phyloP scores from a whole-genome alignment of 352 stramenopile species.

The Elongisporangium prolatum region DNA sequence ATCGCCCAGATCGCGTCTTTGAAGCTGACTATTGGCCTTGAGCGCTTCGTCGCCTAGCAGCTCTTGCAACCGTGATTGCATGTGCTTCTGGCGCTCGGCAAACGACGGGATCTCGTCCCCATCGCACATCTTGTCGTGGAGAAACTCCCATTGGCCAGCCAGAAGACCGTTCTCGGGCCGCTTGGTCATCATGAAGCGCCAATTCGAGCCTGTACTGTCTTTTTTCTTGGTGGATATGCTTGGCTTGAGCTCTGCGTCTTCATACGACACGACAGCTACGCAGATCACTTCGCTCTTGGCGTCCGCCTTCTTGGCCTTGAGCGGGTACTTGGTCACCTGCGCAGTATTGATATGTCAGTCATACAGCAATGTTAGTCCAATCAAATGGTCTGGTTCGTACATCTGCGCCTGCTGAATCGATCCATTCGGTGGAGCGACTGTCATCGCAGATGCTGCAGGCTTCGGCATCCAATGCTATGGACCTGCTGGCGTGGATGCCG shows the following conservation, averaged over 20 bases:
- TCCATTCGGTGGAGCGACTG: constrained; percentile 54
- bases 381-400: not conserved
- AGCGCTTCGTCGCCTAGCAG: constrained; percentile 26
- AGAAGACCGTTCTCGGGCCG: constrained; percentile 68
- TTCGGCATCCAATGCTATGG: constrained; percentile 10
- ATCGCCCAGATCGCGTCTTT: constrained; percentile 59
- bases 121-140: constrained; percentile 68
- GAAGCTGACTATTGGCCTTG: constrained; percentile 13
- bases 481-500: not conserved
- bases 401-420: constrained; percentile 10
- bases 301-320: constrained; percentile 80
- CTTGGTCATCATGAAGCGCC: constrained; percentile 78
- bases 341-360: constrained; percentile 16
- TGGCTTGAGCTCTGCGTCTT: constrained; percentile 8
- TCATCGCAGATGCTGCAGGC: constrained; percentile 65
- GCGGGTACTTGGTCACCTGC: constrained; percentile 74
- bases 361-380: not conserved
- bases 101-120: constrained; percentile 62
- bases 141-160: constrained; percentile 87
- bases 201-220: constrained; percentile 19
- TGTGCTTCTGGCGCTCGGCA: constrained; percentile 51
- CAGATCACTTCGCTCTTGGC: constrained; percentile 73
- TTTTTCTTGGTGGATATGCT: constrained; percentile 1
- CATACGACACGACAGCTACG: constrained; percentile 62
- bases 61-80: constrained; percentile 31